A percentile compares a stretch with the other conserved stretches of the same genome.
Conservation (phyloP, 805 yeast genomes). For the Wickerhamiella australiensis region DNA sequence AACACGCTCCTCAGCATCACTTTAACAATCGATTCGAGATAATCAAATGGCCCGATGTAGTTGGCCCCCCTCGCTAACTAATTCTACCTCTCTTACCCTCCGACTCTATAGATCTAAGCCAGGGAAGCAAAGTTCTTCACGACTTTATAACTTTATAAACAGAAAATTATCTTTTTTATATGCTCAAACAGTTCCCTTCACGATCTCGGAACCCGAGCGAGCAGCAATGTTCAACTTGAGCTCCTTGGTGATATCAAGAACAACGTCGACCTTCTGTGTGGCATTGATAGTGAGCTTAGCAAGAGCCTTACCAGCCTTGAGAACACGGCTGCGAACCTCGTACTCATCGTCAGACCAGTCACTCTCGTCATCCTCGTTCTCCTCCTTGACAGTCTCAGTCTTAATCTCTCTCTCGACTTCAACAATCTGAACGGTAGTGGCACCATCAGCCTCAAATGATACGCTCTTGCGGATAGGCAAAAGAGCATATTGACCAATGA, state of each 20-base stretch:
- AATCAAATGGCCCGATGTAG: too few relatives aligned
- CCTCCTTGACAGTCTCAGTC: constrained; percentile 69
- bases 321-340: constrained; percentile 59
- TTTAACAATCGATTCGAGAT: too few relatives aligned
- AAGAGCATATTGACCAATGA: constrained; percentile 74
- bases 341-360: constrained; percentile 77
- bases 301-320: constrained; percentile 58
- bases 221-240: constrained; percentile 54
- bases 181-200: constrained; percentile 19
- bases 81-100: too few relatives aligned
- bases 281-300: constrained; percentile 70
- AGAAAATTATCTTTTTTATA: neutral
- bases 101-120: too few relatives aligned
- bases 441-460: constrained; percentile 46
- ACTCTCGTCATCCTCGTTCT: constrained; percentile 40
- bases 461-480: constrained; percentile 76
- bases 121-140: too few relatives aligned
- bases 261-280: constrained; percentile 53
- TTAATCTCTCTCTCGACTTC: constrained; percentile 72
- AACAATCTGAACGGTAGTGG: constrained; percentile 49
- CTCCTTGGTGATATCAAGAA: constrained; percentile 51
- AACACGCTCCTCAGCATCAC: too few relatives aligned
- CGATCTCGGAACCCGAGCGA: constrained; percentile 22
- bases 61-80: too few relatives aligned
- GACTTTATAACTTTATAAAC: neutral